A percentile compares a stretch with the other conserved stretches of the same genome.
phyloP scores from a whole-genome alignment of 1,284 basidiomycete genomes.

The Tylopilus orsonianus region DNA sequence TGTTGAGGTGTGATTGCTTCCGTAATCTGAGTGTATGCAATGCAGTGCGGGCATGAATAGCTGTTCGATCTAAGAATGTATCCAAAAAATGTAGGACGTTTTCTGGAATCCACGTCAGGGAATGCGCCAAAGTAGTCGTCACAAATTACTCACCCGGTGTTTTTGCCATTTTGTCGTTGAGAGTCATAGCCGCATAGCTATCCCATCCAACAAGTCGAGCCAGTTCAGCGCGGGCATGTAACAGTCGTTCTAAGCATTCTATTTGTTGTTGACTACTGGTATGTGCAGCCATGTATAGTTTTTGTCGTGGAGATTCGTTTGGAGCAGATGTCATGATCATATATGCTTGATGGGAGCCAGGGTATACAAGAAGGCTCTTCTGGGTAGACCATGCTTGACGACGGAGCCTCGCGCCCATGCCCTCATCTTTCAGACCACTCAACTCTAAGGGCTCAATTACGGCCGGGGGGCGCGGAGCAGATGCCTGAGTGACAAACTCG shows the following conservation, averaged over 20 bases:
- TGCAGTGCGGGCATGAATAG: slow-evolving; percentile 71
- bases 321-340: slow-evolving; percentile 90
- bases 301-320: slow-evolving; percentile 76
- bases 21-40: slow-evolving; percentile 68
- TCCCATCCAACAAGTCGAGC: slow-evolving; percentile 80
- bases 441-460: slow-evolving; percentile 66
- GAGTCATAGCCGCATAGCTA: slow-evolving; percentile 81
- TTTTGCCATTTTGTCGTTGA: slow-evolving; percentile 94
- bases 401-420: slow-evolving; percentile 65
- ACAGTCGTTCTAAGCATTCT: slow-evolving; percentile 71
- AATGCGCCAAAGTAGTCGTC: not conserved
- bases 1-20: slow-evolving; percentile 69
- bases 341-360: slow-evolving; percentile 85
- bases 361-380: slow-evolving; percentile 72
- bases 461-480: slow-evolving; percentile 60
- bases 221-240: slow-evolving; percentile 75
- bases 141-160: slow-evolving; percentile 61
- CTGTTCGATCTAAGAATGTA: slow-evolving; percentile 75
- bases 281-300: slow-evolving; percentile 77
- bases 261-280: slow-evolving; percentile 70
- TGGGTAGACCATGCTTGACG: slow-evolving; percentile 74
- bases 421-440: slow-evolving; percentile 65
- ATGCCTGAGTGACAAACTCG: slow-evolving; percentile 74
- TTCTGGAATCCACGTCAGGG: slow-evolving; percentile 43
- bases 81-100: slow-evolving; percentile 85